Conservation (phyloP, 805 yeast species). For the Candida qinlingensis region DNA sequence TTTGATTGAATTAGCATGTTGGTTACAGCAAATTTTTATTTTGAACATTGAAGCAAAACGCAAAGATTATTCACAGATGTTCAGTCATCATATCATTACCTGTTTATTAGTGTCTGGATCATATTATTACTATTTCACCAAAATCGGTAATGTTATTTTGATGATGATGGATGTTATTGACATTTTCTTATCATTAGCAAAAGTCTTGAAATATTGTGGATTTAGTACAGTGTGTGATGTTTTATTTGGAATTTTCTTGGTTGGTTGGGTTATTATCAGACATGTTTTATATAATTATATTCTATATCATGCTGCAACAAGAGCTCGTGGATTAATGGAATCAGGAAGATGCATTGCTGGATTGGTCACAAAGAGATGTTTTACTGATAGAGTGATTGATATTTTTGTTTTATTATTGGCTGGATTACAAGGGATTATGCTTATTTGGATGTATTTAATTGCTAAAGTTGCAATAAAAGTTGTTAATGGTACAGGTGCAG, state of each 20-base stretch:
- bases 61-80: slow-evolving; percentile 83
- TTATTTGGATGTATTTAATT: slow-evolving; percentile 75
- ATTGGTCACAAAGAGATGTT: slow-evolving; percentile 38
- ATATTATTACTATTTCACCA: slow-evolving; percentile 63
- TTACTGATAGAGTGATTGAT: slow-evolving; percentile 37
- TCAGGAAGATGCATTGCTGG: slow-evolving; percentile 36
- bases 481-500: slow-evolving; percentile 69
- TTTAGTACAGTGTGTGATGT: slow-evolving; percentile 55
- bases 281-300: slow-evolving; percentile 71
- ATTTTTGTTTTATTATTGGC: slow-evolving; percentile 52
- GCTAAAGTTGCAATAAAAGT: slow-evolving; percentile 65
- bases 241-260: slow-evolving; percentile 60
- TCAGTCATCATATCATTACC: slow-evolving; percentile 83
- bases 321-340: slow-evolving; percentile 40
- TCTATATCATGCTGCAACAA: slow-evolving; percentile 50
- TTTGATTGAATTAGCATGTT: slow-evolving; percentile 63
- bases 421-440: slow-evolving; percentile 58
- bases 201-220: slow-evolving; percentile 71
- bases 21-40: slow-evolving; percentile 77
- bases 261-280: slow-evolving; percentile 65
- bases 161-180: slow-evolving; percentile 84
- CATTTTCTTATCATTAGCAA: slow-evolving; percentile 64
- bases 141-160: slow-evolving; percentile 74
- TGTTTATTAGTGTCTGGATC: slow-evolving; percentile 62
- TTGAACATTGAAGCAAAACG: slow-evolving; percentile 73